Evolutionary conservation across 2,329 filamentous ascomycete genomes (phyloP).

Genomic region (Thielaviopsis cerberus): DNA sequence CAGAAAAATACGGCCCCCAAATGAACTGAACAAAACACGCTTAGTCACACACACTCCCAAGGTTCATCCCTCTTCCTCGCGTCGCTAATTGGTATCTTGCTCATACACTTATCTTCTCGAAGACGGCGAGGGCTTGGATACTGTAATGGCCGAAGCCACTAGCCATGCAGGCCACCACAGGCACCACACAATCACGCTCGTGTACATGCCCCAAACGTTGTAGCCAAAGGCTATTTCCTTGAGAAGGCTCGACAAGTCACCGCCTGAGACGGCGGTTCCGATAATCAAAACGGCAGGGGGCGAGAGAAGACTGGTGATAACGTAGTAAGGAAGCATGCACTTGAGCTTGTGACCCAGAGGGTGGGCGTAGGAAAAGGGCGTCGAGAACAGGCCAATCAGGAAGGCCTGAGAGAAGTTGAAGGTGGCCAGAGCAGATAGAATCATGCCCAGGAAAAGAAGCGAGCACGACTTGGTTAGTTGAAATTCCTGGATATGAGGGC

Average conservation of each 20-base stretch:
- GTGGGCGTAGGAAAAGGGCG: constrained; percentile 59
- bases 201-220: constrained; percentile 79
- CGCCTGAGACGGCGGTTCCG: constrained; percentile 24
- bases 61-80: background rate
- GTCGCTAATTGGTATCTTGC: background rate
- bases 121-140: constrained; percentile 20
- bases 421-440: constrained; percentile 78
- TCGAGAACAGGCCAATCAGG: constrained; percentile 59
- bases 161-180: constrained; percentile 93
- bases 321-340: constrained; percentile 23
- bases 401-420: constrained; percentile 89
- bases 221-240: constrained; percentile 66
- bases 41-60: background rate
- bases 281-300: constrained; percentile 38
- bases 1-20: background rate
- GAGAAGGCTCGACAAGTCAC: constrained; percentile 39
- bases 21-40: background rate
- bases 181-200: constrained; percentile 76
- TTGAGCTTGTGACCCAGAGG: constrained; percentile 25
- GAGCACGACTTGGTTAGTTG: constrained; percentile 77
- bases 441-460: constrained; percentile 78
- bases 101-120: background rate
- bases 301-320: constrained; percentile 36
- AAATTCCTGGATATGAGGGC: constrained; percentile 48
- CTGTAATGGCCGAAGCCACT: constrained; percentile 37